phyloP scores from a whole-genome alignment of 2,329 filamentous ascomycete species.

The Fusarium napiforme region DNA sequence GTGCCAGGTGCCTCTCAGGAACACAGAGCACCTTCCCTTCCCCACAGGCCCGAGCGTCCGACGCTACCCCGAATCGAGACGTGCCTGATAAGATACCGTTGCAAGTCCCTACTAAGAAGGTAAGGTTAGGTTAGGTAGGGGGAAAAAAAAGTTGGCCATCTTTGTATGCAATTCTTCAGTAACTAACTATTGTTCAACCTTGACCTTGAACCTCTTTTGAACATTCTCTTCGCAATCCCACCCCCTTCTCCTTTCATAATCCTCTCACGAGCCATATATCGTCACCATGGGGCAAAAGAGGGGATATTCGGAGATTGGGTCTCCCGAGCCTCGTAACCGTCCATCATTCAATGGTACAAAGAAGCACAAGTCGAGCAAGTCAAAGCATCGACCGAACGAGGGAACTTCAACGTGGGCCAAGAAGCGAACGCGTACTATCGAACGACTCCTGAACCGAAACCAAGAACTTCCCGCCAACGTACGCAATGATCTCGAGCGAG shows the following conservation, averaged over 20 bases:
- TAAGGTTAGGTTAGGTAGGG: neutral
- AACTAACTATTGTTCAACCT: neutral
- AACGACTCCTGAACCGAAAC: conserved; percentile 70
- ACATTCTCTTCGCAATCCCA: neutral
- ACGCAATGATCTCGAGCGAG: conserved; percentile 75
- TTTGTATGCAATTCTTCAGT: neutral
- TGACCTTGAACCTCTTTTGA: neutral
- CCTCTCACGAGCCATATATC: too few relatives aligned
- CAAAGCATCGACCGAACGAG: conserved; percentile 57
- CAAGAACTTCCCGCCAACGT: conserved; percentile 74
- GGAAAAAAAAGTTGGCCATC: conserved; percentile 42
- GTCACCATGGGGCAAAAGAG: conserved; percentile 48
- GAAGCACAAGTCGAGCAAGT: conserved; percentile 50
- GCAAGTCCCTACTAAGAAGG: conserved; percentile 10
- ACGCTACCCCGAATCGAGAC: conserved; percentile 32
- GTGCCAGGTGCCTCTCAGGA: neutral
- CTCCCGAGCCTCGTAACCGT: conserved; percentile 37
- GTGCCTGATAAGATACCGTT: conserved; percentile 43
- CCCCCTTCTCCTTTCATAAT: neutral
- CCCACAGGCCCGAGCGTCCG: conserved; percentile 15
- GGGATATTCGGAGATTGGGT: conserved; percentile 45
- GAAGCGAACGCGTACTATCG: conserved; percentile 76
- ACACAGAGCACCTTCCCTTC: conserved; percentile 24
- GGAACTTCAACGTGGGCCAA: conserved; percentile 71
- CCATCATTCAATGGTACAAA: conserved; percentile 40